phyloP scores from a whole-genome alignment of 164 flowering plant species.

The Liriodendron chinense region DNA sequence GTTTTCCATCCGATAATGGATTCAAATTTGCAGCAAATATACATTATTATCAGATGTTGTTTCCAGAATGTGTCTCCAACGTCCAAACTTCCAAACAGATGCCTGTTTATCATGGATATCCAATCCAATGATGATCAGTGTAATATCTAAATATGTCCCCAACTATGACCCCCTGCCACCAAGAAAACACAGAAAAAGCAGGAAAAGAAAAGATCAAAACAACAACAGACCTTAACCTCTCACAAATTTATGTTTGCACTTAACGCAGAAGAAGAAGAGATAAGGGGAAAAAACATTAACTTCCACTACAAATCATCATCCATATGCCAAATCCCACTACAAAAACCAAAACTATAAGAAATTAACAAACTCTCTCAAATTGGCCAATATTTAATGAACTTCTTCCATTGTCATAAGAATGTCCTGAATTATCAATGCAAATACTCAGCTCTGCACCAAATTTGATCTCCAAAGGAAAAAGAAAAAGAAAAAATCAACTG shows the following conservation, averaged over 20 bases:
- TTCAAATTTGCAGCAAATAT: too few relatives aligned
- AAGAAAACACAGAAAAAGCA: not conserved
- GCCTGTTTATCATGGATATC: too few relatives aligned
- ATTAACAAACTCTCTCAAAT: not conserved
- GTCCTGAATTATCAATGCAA: not conserved
- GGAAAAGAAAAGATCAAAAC: not conserved
- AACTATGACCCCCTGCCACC: too few relatives aligned
- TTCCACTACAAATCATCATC: not conserved
- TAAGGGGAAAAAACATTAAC: not conserved
- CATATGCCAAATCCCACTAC: not conserved
- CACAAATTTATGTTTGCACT: not conserved
- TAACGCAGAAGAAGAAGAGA: not conserved
- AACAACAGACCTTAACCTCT: not conserved
- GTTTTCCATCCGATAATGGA: too few relatives aligned
- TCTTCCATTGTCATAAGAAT: too few relatives aligned
- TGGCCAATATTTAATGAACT: too few relatives aligned
- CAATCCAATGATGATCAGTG: too few relatives aligned
- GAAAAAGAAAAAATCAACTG: not conserved
- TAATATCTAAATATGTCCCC: too few relatives aligned
- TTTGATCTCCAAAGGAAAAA: not conserved
- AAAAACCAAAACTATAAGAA: not conserved
- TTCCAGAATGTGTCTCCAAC: too few relatives aligned
- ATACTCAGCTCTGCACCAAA: not conserved
- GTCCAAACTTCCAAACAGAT: too few relatives aligned
- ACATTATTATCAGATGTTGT: too few relatives aligned